Percentiles rank a stretch among this genome's conserved stretches.
Conservation (phyloP, 1,139 yeast genomes). For the Ogataea hybrid region DNA sequence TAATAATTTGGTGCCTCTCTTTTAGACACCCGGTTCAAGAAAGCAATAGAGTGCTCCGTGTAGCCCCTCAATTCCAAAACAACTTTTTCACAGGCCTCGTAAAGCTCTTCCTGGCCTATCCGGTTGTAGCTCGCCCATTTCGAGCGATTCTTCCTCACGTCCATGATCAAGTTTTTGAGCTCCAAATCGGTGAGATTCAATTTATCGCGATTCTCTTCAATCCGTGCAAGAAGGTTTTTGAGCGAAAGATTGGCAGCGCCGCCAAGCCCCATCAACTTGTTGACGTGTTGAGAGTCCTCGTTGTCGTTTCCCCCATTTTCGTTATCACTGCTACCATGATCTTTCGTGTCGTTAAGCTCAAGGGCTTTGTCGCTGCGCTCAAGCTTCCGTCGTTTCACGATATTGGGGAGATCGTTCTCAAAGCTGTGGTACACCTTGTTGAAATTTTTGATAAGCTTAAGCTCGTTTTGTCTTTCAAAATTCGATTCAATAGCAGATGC, state of each 20-base stretch:
- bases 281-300: slow-evolving; percentile 24
- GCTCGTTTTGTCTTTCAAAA: slow-evolving; percentile 34
- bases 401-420: slow-evolving; percentile 78
- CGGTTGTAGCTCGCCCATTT: slow-evolving; percentile 97
- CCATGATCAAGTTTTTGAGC: slow-evolving; percentile 79
- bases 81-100: slow-evolving; percentile 97
- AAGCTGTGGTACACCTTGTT: slow-evolving; percentile 76
- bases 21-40: slow-evolving; percentile 89
- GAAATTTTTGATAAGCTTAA: slow-evolving; percentile 43
- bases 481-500: slow-evolving; percentile 34
- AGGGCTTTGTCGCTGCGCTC: slow-evolving; percentile 78
- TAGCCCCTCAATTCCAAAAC: slow-evolving; percentile 85
- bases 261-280: slow-evolving; percentile 55
- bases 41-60: slow-evolving; percentile 96
- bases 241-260: slow-evolving; percentile 77
- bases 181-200: slow-evolving; percentile 81
- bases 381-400: slow-evolving; percentile 70
- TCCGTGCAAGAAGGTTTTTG: slow-evolving; percentile 73
- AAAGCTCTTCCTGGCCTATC: slow-evolving; percentile 95
- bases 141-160: slow-evolving; percentile 90
- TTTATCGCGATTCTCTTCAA: slow-evolving; percentile 75
- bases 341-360: slow-evolving; percentile 37
- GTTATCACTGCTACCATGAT: slow-evolving; percentile 10
- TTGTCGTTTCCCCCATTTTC: slow-evolving; percentile 24
- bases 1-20: slow-evolving; percentile 98